Percentiles rank a stretch among this genome's conserved stretches.
Evolutionary conservation across 1,139 yeast species (phyloP).

Genomic region (Meyerozyma sp.): DNA sequence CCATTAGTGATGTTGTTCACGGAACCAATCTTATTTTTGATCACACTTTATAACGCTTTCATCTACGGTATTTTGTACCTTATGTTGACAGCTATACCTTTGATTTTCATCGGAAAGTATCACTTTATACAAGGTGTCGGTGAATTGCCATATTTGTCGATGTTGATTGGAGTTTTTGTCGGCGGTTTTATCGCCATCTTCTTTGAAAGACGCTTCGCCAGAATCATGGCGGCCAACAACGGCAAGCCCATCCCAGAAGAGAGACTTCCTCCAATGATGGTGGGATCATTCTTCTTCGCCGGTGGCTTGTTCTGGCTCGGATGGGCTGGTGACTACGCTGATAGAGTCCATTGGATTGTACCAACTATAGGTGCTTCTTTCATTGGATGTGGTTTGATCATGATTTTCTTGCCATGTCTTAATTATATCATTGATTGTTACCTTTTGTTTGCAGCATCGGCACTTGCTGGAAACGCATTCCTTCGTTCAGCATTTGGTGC

Average conservation of each 20-base stretch:
- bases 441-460: constrained; percentile 78
- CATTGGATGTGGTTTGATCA: constrained; percentile 69
- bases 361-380: constrained; percentile 71
- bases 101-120: constrained; percentile 61
- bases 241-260: constrained; percentile 74
- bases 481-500: constrained; percentile 58
- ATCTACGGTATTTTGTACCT: constrained; percentile 79
- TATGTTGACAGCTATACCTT: constrained; percentile 74
- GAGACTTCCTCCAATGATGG: constrained; percentile 69
- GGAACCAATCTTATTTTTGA: constrained; percentile 68
- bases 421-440: constrained; percentile 81
- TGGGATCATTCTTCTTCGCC: constrained; percentile 65
- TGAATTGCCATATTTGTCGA: constrained; percentile 58
- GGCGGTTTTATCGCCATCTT: constrained; percentile 43
- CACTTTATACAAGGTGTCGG: constrained; percentile 49
- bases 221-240: constrained; percentile 38
- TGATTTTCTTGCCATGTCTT: constrained; percentile 72
- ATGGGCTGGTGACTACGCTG: constrained; percentile 75
- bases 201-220: constrained; percentile 23
- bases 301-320: constrained; percentile 80
- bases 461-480: constrained; percentile 83
- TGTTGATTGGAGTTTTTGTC: constrained; percentile 55
- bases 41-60: constrained; percentile 75
- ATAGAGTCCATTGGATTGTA: constrained; percentile 75
- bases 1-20: constrained; percentile 63